Evolutionary conservation across 2,329 filamentous ascomycete species (phyloP).

Genomic region (Onygena corvina): DNA sequence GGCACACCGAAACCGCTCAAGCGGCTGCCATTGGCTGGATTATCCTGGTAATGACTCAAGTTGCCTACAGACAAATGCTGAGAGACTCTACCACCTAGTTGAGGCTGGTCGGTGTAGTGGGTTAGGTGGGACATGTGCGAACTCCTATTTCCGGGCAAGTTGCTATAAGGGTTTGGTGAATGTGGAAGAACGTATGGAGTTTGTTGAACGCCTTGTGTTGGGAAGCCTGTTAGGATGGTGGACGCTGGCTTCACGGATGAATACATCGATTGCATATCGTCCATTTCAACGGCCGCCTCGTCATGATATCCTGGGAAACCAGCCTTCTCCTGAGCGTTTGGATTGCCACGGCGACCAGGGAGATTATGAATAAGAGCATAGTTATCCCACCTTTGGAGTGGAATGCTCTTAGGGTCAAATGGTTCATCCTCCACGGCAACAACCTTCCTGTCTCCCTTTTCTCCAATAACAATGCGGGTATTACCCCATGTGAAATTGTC

Average conservation of each 20-base stretch:
- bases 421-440: constrained; percentile 70
- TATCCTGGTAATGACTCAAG: constrained; percentile 37
- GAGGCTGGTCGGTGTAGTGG: constrained; percentile 51
- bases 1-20: constrained; percentile 34
- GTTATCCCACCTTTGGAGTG: constrained; percentile 93
- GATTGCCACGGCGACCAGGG: constrained; percentile 69
- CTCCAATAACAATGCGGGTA: constrained; percentile 90
- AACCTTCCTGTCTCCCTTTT: constrained; percentile 83
- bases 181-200: constrained; percentile 67
- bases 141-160: constrained; percentile 42
- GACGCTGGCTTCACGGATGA: constrained; percentile 78
- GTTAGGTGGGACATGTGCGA: constrained; percentile 59
- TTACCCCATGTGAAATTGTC: constrained; percentile 99
- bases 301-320: constrained; percentile 56
- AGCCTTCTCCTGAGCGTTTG: constrained; percentile 50
- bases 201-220: constrained; percentile 44
- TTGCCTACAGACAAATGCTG: constrained; percentile 51
- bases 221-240: constrained; percentile 77
- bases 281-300: constrained; percentile 74
- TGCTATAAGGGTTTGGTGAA: constrained; percentile 61
- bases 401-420: constrained; percentile 86
- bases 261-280: constrained; percentile 94
- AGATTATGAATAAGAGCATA: constrained; percentile 79
- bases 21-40: constrained; percentile 33
- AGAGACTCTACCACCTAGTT: constrained; percentile 29